A percentile compares a stretch with the other conserved stretches of the same genome.
Evolutionary conservation across 441 rosid species (phyloP).

Genomic region (Isatis lusitanica): DNA sequence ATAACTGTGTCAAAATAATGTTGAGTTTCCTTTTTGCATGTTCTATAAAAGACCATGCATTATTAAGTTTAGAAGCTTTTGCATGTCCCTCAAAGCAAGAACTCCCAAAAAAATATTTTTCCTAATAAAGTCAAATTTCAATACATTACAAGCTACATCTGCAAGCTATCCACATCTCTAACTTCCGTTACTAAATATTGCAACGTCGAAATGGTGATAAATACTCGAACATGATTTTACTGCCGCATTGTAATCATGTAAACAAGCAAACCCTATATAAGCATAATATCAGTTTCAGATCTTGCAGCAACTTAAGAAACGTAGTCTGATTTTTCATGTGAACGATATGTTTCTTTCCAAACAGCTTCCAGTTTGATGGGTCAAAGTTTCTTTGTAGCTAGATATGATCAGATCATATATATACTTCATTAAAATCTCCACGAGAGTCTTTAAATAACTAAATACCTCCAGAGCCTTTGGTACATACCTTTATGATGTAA

Average conservation of each 20-base stretch:
- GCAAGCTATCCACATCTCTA: not conserved
- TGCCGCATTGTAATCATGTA: not conserved
- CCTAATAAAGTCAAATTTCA: too few relatives aligned
- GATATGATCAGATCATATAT: not conserved
- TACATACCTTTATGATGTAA: not conserved
- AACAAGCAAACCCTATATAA: not conserved
- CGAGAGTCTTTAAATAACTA: not conserved
- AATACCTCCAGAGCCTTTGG: not conserved
- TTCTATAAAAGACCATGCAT: slow-evolving; percentile 22
- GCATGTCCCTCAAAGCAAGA: slow-evolving; percentile 24
- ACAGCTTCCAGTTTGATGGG: not conserved
- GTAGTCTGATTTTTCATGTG: not conserved
- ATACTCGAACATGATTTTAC: not conserved
- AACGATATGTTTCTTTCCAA: not conserved
- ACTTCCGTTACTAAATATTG: not conserved
- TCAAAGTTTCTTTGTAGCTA: not conserved
- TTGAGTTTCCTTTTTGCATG: not conserved
- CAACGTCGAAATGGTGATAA: not conserved
- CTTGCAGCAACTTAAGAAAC: not conserved
- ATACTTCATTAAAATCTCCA: not conserved
- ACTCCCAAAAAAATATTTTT: not conserved
- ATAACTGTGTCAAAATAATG: not conserved
- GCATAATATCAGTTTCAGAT: not conserved
- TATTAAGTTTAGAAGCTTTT: slow-evolving; percentile 15
- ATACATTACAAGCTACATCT: not conserved